A percentile compares a stretch with the other conserved stretches of the same genome.
Evolutionary conservation across 1,284 basidiomycete genomes (phyloP).

Genomic region (Heterobasidion irregulare): DNA sequence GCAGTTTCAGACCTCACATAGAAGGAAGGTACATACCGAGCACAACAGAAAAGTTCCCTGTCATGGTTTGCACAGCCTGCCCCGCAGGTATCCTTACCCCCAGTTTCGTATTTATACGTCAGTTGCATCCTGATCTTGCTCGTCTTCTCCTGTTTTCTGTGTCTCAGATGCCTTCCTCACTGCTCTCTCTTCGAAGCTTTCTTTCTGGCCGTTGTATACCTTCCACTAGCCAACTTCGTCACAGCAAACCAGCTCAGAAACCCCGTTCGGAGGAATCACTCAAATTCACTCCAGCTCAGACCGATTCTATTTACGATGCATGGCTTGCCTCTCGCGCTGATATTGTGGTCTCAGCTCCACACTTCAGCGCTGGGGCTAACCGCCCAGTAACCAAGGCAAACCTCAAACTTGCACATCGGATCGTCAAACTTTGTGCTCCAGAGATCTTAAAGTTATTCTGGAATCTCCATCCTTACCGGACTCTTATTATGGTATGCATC

Average conservation of each 20-base stretch:
- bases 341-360: constrained; percentile 24
- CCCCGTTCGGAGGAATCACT: not conserved
- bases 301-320: constrained; percentile 38
- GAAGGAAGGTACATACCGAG: constrained; percentile 12
- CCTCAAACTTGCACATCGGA: constrained; percentile 43
- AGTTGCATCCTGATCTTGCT: constrained; percentile 2
- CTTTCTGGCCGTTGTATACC: not conserved
- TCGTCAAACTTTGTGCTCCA: constrained; percentile 43
- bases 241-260: not conserved
- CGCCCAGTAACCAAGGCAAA: constrained; percentile 49
- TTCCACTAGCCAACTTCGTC: not conserved
- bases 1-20: constrained; percentile 31
- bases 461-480: constrained; percentile 57
- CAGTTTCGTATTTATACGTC: constrained; percentile 1
- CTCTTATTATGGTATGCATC: constrained; percentile 53
- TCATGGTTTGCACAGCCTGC: constrained; percentile 20
- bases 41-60: constrained; percentile 27
- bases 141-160: not conserved
- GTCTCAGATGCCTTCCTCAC: not conserved
- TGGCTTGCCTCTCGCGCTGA: constrained; percentile 60
- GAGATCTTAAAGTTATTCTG: constrained; percentile 54
- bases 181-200: not conserved
- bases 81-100: constrained; percentile 1
- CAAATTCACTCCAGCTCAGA: not conserved
- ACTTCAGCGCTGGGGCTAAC: constrained; percentile 52